phyloP scores from a whole-genome alignment of 2,329 filamentous ascomycete genomes.

The Didymella arachidicola region DNA sequence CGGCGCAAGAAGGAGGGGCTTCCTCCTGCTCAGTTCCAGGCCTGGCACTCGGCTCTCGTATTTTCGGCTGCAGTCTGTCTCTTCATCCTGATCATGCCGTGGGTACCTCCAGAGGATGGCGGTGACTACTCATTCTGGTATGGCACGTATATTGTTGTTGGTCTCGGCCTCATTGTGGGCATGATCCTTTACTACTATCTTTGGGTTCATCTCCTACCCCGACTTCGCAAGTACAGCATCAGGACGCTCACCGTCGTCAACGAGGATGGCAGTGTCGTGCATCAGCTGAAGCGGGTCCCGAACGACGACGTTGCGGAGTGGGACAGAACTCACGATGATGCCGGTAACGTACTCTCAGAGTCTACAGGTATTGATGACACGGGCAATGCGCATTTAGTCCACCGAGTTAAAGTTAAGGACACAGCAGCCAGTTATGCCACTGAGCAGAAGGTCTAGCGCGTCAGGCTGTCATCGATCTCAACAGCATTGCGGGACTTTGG shows the following conservation, averaged over 20 bases:
- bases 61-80: conserved; percentile 25
- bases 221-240: conserved; percentile 33
- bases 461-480: background rate
- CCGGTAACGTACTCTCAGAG: conserved; percentile 32
- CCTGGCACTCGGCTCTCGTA: background rate
- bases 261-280: conserved; percentile 41
- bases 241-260: conserved; percentile 38
- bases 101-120: conserved; percentile 69
- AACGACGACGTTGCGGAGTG: conserved; percentile 39
- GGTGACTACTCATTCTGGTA: conserved; percentile 78
- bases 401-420: conserved; percentile 25
- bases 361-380: conserved; percentile 12
- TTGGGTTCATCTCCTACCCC: conserved; percentile 41
- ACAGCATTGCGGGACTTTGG: background rate
- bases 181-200: conserved; percentile 22
- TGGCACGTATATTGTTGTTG: conserved; percentile 71
- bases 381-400: conserved; percentile 21
- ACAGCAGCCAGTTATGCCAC: background rate
- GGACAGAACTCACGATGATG: conserved; percentile 43
- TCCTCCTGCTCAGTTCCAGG: background rate
- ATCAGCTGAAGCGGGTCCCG: conserved; percentile 35
- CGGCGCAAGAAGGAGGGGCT: conserved; percentile 29
- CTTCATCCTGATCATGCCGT: conserved; percentile 70
- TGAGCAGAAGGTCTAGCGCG: conserved; percentile 8
- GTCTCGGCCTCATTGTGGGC: conserved; percentile 56